Evolutionary conservation across 805 yeast species (phyloP), one percentile per base, ranked within the genome.

Genomic region (Cephaloascus fragrans): DNA sequence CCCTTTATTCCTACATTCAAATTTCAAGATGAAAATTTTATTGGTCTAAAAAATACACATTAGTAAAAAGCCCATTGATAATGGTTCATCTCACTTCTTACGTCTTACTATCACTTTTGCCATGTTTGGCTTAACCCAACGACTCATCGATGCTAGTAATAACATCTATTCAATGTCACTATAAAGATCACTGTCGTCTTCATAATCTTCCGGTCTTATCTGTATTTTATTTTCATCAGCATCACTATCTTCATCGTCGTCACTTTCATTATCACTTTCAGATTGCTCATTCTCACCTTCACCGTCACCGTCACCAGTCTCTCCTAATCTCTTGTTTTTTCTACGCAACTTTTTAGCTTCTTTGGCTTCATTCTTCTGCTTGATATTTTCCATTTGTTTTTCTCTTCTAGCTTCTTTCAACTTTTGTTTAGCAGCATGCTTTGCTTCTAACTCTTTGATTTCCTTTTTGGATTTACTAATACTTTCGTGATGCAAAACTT

Each of bases 401-500:
- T 77, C 76, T 55, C 83, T 75, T 62, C 97, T 76, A 50, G 76
- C 69, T 23, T 73, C 82, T 59, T 80, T 84, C 49, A 83, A 61
- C 50, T 71, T 73, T 52, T 70, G 69, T 53, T 74, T 74, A 39
- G 64, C 64, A 35, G 74, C 73, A 57, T 88, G 96, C 49, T 64
- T 69, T 59, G 73, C 71, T 45, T 86, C 94, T 50, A 86, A 61
- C 35, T 61, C 69, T 42, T 65, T 64, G 26, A 71, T 62, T 56
- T 90, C 94, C 37, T 64, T 59, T 43, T 68, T 67, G 3, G 83
- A 59, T 61, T 89, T 89, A 38, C 64, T 63, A 44, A 87, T 67
- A 39, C 66, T 71, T 35, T 85, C 71, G 56, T 93, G 98, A 61
- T 83, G 86, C 44, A 93, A 59, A 15, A 93, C 86, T 62, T 86